A percentile compares a stretch with the other conserved stretches of the same genome.
Conservation (phyloP, 805 yeast species). For the Cyberlindnera japonica region DNA sequence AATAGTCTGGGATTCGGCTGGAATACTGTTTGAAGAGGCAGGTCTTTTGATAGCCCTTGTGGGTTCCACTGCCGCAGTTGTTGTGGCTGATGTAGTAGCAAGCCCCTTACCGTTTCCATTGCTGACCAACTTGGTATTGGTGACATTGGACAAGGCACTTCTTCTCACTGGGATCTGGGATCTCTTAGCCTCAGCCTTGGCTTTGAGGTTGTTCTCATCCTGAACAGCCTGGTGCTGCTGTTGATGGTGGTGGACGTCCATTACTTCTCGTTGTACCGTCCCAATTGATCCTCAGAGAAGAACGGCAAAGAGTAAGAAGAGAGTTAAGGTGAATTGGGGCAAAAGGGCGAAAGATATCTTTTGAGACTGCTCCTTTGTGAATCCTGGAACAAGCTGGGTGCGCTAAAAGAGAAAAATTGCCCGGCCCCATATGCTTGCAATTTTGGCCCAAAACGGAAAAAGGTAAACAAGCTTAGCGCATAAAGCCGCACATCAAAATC, state of each 20-base stretch:
- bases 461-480: constrained; percentile 1
- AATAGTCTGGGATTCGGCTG: constrained; percentile 1
- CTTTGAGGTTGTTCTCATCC: constrained; percentile 23
- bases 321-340: too few relatives aligned
- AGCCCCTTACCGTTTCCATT: constrained; percentile 14
- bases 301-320: too few relatives aligned
- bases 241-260: not conserved
- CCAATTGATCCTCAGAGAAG: too few relatives aligned
- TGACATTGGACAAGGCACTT: constrained; percentile 28
- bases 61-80: not conserved
- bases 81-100: not conserved
- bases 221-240: constrained; percentile 12
- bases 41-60: constrained; percentile 43
- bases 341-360: too few relatives aligned
- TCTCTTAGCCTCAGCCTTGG: constrained; percentile 11
- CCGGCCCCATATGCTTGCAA: constrained; percentile 1
- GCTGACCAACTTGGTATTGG: constrained; percentile 25
- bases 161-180: constrained; percentile 28
- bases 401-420: not conserved
- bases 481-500: not conserved
- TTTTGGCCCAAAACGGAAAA: constrained; percentile 4
- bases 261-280: too few relatives aligned
- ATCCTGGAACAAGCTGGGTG: constrained; percentile 1
- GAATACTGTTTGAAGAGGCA: constrained; percentile 22
- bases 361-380: not conserved